phyloP scores from a whole-genome alignment of 805 yeast species.

The Pichia cabralensis region DNA sequence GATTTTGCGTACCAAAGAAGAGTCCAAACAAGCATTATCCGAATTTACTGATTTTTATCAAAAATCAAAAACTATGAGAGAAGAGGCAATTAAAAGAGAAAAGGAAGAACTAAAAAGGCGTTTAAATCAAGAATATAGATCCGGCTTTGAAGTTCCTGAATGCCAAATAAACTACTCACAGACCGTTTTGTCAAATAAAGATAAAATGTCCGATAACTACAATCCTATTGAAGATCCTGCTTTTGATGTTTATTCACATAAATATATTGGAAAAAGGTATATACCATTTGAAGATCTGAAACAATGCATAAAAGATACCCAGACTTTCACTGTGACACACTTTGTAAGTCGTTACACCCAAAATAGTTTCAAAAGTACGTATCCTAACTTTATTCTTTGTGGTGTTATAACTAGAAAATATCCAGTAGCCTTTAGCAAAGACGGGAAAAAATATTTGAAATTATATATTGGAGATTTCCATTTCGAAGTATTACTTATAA shows the following conservation, averaged over 20 bases:
- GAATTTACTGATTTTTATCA: no score
- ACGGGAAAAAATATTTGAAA: conserved; percentile 43
- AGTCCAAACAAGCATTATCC: not conserved
- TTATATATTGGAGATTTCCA: conserved; percentile 61
- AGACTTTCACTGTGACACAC: conserved; percentile 47
- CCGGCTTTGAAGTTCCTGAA: conserved; percentile 28
- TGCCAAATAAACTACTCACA: no score
- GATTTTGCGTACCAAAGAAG: not conserved
- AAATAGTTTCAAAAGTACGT: conserved; percentile 53
- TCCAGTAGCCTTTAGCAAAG: conserved; percentile 34
- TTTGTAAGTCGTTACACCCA: conserved; percentile 68
- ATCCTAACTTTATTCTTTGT: conserved; percentile 70
- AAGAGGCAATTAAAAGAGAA: no score
- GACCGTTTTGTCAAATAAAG: not conserved
- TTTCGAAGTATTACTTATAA: conserved; percentile 41
- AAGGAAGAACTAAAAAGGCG: no score
- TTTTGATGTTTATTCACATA: conserved; percentile 35
- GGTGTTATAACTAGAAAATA: conserved; percentile 59
- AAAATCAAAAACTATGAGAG: no score
- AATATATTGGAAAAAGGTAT: conserved; percentile 36
- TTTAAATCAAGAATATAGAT: no score
- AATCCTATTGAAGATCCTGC: conserved; percentile 6
- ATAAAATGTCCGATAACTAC: not conserved
- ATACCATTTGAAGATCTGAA: conserved; percentile 29
- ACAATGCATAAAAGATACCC: conserved; percentile 35